Evolutionary conservation across 805 yeast species (phyloP).

Genomic region (Wickerhamiella shivajii): DNA sequence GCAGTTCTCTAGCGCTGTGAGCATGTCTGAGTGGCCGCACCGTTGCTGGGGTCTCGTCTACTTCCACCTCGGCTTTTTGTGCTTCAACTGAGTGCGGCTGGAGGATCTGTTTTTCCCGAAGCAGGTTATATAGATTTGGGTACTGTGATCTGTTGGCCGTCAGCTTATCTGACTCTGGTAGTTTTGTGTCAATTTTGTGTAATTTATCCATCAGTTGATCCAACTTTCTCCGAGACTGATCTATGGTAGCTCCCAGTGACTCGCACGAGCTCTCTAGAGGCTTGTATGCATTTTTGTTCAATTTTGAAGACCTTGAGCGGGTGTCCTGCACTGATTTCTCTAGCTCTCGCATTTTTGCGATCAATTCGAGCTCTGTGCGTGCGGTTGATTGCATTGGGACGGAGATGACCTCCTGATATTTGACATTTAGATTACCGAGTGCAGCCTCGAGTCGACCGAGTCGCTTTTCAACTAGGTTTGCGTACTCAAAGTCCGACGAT

Average conservation of each 20-base stretch:
- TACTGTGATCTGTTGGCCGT: neutral
- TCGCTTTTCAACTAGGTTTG: neutral
- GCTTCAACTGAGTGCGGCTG: neutral
- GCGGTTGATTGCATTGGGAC: neutral
- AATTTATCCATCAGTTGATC: too few relatives aligned
- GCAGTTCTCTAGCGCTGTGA: neutral
- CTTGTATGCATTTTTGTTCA: neutral
- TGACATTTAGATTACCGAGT: neutral
- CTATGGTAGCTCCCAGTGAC: neutral
- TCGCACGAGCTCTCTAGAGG: neutral
- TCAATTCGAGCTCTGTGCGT: neutral
- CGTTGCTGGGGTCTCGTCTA: too few relatives aligned
- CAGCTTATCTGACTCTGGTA: neutral
- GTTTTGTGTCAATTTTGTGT: too few relatives aligned
- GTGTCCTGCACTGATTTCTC: too few relatives aligned
- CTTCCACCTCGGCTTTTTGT: too few relatives aligned
- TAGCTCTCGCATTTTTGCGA: too few relatives aligned
- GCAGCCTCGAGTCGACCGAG: slow-evolving; percentile 1
- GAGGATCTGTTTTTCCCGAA: neutral
- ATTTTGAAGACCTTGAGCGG: neutral
- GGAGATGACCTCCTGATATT: slow-evolving; percentile 1
- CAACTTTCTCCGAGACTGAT: neutral
- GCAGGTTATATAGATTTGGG: neutral
- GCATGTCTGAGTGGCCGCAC: neutral
- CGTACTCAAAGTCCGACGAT: slow-evolving; percentile 4